phyloP scores from a whole-genome alignment of 2,329 filamentous ascomycete genomes.

The Aotearoamyces nothofagi region DNA sequence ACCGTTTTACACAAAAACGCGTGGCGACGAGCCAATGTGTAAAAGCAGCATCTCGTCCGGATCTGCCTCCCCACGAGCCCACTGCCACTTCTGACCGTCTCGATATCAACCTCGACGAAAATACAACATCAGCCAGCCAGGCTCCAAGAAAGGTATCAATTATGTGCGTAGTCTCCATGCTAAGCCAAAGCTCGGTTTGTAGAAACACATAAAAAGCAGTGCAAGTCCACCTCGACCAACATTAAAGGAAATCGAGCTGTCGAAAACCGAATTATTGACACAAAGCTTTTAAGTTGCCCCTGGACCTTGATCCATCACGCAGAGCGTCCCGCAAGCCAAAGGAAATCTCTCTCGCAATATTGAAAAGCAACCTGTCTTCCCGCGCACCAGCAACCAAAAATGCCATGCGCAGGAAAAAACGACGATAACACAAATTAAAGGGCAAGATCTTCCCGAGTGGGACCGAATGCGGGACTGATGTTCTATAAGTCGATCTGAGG shows the following conservation, averaged over 20 bases:
- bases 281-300: conserved; percentile 14
- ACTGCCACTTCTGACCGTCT: not conserved
- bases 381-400: conserved; percentile 14
- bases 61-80: not conserved
- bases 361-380: conserved; percentile 17
- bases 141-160: not conserved
- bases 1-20: not conserved
- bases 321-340: conserved; percentile 14
- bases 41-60: not conserved
- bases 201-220: not conserved
- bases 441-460: conserved; percentile 10
- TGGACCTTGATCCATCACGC: conserved; percentile 9
- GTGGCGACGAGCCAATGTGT: conserved; percentile 1
- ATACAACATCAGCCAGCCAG: conserved; percentile 2
- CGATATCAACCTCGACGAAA: not conserved
- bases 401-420: conserved; percentile 15
- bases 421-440: conserved; percentile 9
- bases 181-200: not conserved
- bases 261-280: conserved; percentile 14
- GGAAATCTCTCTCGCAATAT: conserved; percentile 11
- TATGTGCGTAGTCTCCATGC: not conserved
- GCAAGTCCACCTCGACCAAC: not conserved
- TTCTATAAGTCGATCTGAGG: conserved; percentile 22
- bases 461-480: conserved; percentile 18
- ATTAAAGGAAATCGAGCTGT: not conserved